Evolutionary conservation across 768 basidiomycete species (phyloP), one percentile per base, ranked within the genome.

Genomic region (Boletus sp.): DNA sequence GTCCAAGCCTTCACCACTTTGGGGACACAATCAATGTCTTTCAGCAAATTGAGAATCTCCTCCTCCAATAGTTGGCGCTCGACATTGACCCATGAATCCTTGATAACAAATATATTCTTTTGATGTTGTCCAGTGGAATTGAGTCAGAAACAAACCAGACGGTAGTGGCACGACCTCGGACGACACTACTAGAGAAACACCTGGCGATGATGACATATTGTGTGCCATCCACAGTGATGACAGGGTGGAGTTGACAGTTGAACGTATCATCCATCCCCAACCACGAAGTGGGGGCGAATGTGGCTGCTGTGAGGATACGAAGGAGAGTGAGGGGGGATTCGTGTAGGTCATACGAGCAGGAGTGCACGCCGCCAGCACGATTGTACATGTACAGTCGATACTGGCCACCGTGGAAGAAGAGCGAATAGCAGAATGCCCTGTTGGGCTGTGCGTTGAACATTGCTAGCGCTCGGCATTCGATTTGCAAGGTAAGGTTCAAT

Each of bases 371-470:
- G 2, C 52, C 28, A 18, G 52, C 36, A 14, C 28, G 35, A 7
- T 54, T 45, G 15, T 54, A 54, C 45, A 54, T 54, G 18, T 47
- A 47, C n/a, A 54, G 17, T 3, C n/a, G 15, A 39, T 54, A 54
- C 1, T 37, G 24, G 7, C 45, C 28, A 6, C 28, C 11, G 28
- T 47, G 35, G 12, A 54, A 39, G 8, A 45, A 46, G 4, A 54
- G 36, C 3, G 39, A 40, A 8, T 40, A 40, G 15, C 15, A 32
- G 30, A 47, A 47, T 7, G 30, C 46, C 17, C 46, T 32, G 14
- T 47, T 5, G 30, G 46, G 46, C 30, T 47, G 46, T 10, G 17
- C 46, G 9, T 47, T 14, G 7, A 40, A 40, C 17, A 40, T 40
- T 11, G 46, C 46, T 10, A 47, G 46, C 46, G n/a, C n/a, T 28